Evolutionary conservation across 2,329 filamentous ascomycete genomes (phyloP).

Genomic region (Ceratocystis lukuohia): DNA sequence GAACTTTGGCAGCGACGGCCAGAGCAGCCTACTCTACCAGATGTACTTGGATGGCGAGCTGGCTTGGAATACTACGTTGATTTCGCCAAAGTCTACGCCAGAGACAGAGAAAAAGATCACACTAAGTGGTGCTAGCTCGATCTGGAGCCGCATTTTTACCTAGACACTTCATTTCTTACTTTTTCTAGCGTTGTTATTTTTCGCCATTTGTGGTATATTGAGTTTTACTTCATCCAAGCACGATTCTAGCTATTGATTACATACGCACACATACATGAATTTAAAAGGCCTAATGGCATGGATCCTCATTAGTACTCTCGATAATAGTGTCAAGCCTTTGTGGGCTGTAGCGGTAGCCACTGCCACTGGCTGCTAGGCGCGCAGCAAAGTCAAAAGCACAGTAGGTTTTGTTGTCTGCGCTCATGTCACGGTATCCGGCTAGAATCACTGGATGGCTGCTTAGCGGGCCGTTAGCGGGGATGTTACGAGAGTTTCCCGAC

Average conservation of each 20-base stretch:
- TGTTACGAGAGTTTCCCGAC: background rate
- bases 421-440: background rate
- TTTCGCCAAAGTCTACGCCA: slow-evolving; percentile 7
- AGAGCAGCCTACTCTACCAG: slow-evolving; percentile 64
- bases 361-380: background rate
- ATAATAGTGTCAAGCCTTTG: background rate
- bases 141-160: slow-evolving; percentile 17
- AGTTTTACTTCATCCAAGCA: background rate
- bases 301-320: background rate
- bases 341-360: background rate
- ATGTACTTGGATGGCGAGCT: slow-evolving; percentile 72
- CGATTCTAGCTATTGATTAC: background rate
- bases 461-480: background rate
- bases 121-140: slow-evolving; percentile 10
- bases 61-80: slow-evolving; percentile 52
- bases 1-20: slow-evolving; percentile 46
- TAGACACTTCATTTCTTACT: background rate
- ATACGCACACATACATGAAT: background rate
- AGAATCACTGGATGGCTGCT: background rate
- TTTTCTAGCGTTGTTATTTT: background rate
- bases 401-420: background rate
- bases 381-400: background rate
- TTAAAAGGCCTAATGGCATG: background rate
- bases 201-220: background rate
- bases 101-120: slow-evolving; percentile 12